Evolutionary conservation across 208 protist genomes (phyloP).

Genomic region (Phytomonas francai): DNA sequence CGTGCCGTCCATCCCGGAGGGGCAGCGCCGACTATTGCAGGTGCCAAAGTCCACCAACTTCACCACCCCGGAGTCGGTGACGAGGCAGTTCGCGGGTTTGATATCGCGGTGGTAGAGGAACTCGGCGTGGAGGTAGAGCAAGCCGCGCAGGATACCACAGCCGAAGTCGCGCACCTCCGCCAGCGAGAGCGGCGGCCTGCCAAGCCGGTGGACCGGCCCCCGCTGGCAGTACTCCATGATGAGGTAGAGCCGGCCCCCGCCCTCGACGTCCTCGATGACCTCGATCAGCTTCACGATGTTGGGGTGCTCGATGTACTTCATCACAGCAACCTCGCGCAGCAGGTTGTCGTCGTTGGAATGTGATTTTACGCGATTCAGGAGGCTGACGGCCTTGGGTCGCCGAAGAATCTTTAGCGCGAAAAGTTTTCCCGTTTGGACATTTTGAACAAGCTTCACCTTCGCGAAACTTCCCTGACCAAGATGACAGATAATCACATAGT

Average conservation of each 20-base stretch:
- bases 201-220: slow-evolving; percentile 64
- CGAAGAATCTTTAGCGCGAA: slow-evolving; percentile 82
- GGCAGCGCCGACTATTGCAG: slow-evolving; percentile 45
- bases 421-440: slow-evolving; percentile 52
- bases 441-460: slow-evolving; percentile 86
- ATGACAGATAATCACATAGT: slow-evolving; percentile 77
- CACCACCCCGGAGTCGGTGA: slow-evolving; percentile 49
- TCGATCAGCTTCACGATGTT: slow-evolving; percentile 94
- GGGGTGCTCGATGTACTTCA: slow-evolving; percentile 94
- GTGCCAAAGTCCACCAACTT: slow-evolving; percentile 89
- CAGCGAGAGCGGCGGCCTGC: slow-evolving; percentile 36
- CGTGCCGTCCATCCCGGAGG: slow-evolving; percentile 45
- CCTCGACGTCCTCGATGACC: slow-evolving; percentile 92
- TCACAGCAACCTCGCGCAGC: slow-evolving; percentile 91
- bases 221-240: slow-evolving; percentile 92
- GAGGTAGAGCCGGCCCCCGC: slow-evolving; percentile 82
- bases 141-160: slow-evolving; percentile 42
- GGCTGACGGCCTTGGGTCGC: slow-evolving; percentile 16
- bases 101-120: slow-evolving; percentile 79
- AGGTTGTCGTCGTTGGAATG: slow-evolving; percentile 57
- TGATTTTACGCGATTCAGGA: slow-evolving; percentile 12
- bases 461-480: slow-evolving; percentile 76
- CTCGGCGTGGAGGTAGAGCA: slow-evolving; percentile 74
- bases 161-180: slow-evolving; percentile 48
- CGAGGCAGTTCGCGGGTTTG: slow-evolving; percentile 79